phyloP scores from a whole-genome alignment of 257 asterid species.

The Marsdenia floribunda region DNA sequence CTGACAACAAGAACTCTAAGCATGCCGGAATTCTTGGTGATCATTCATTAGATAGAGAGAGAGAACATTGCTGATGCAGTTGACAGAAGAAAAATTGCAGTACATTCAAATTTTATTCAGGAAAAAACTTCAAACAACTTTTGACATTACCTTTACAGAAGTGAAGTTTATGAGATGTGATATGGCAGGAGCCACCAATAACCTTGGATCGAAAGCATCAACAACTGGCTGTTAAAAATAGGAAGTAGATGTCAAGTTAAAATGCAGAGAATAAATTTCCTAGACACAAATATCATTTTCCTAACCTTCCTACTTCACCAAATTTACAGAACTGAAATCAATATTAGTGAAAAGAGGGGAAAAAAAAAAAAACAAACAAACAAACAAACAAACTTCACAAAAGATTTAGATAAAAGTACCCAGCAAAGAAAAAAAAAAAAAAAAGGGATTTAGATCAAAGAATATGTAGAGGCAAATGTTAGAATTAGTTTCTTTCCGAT shows the following conservation, averaged over 20 bases:
- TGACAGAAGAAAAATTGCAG: not conserved
- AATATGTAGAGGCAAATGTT: not conserved
- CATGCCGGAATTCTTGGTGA: not conserved
- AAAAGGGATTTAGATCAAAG: too few relatives aligned
- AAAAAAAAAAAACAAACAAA: not conserved
- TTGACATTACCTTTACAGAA: constrained; percentile 31
- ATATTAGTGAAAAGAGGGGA: not conserved
- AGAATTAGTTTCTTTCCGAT: not conserved
- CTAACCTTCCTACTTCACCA: not conserved
- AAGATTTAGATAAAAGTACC: not conserved
- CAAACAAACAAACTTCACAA: not conserved
- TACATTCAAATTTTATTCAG: not conserved
- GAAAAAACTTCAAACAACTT: not conserved
- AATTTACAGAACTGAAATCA: not conserved
- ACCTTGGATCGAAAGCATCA: constrained; percentile 96
- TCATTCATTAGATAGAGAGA: too few relatives aligned
- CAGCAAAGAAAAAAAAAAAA: too few relatives aligned
- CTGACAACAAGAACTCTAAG: not conserved
- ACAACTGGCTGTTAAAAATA: constrained; percentile 41
- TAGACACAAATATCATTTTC: too few relatives aligned
- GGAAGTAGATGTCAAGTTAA: constrained; percentile 3
- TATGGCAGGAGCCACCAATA: constrained; percentile 92
- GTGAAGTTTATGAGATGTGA: constrained; percentile 64
- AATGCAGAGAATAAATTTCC: not conserved
- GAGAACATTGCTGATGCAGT: not conserved